These are phyloP conservation scores for Capronia americana DNA, from an alignment of 2,329 filamentous ascomycete species.

Conservation along the genomic window DNA sequence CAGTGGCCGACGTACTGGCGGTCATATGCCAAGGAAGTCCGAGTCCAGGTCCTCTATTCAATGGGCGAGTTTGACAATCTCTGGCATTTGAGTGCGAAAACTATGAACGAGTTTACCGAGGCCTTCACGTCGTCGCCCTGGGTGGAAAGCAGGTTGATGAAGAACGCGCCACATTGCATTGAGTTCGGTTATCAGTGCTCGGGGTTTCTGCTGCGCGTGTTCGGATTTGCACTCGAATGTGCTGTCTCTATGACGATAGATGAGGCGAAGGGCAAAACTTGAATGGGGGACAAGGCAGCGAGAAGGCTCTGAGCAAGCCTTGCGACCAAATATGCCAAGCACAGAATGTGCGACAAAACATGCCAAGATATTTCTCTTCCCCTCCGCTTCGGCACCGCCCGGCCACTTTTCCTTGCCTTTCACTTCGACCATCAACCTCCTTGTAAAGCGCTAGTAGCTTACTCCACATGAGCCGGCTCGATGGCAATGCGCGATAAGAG, in stretches of 20 bases:
- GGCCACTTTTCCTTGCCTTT: neutral
- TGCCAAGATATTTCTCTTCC: too few relatives aligned
- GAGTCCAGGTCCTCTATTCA: conserved; percentile 16
- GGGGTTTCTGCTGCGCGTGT: conserved; percentile 7
- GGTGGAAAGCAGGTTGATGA: conserved; percentile 18
- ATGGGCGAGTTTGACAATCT: conserved; percentile 18
- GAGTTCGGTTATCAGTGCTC: conserved; percentile 10
- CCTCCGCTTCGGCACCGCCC: neutral
- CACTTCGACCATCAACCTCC: neutral
- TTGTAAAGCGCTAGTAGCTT: neutral
- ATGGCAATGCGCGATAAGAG: neutral
- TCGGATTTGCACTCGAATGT: conserved; percentile 25
- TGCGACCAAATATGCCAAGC: neutral
- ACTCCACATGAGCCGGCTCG: neutral
- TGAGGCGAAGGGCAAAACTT: neutral
- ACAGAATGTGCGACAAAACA: neutral
- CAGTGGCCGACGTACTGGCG: conserved; percentile 20
- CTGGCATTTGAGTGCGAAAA: conserved; percentile 4
- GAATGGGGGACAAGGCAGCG: neutral
- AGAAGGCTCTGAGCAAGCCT: neutral
- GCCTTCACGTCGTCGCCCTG: conserved; percentile 6
- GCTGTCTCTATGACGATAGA: conserved; percentile 3
- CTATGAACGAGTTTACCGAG: conserved; percentile 10
- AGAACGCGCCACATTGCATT: conserved; percentile 20
- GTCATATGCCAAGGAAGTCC: conserved; percentile 8